These are phyloP conservation scores for Rutidosis leptorrhynchoides DNA, from an alignment of 129 eudicot species.

Conservation along the genomic window DNA sequence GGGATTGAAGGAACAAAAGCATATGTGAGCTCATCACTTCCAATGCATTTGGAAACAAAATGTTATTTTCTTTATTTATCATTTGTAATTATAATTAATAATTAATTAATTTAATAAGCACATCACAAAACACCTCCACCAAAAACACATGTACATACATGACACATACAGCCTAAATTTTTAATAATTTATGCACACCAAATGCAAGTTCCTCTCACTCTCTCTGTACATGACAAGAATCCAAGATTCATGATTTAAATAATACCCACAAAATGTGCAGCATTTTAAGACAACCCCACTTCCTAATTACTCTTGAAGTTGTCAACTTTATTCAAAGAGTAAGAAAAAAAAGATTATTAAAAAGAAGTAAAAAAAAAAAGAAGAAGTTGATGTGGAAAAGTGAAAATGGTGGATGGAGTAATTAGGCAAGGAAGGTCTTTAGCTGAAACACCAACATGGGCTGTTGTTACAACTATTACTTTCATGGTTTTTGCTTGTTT, in stretches of 20 bases:
- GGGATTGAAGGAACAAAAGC: slow-evolving; percentile 26
- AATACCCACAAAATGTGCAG: slow-evolving; percentile 38
- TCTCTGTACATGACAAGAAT: slow-evolving; percentile 36
- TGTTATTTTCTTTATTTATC: slow-evolving; percentile 4
- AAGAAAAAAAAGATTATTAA: neutral
- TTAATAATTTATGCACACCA: slow-evolving; percentile 13
- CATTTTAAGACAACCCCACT: slow-evolving; percentile 31
- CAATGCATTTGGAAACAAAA: slow-evolving; percentile 45
- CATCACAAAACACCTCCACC: slow-evolving; percentile 15
- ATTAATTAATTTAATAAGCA: slow-evolving; percentile 15
- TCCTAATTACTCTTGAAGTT: slow-evolving; percentile 39
- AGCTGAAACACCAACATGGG: slow-evolving; percentile 98
- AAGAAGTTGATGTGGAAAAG: slow-evolving; percentile 10
- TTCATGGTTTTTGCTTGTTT: slow-evolving; percentile 84
- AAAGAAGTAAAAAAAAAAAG: neutral
- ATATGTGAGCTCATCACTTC: slow-evolving; percentile 32
- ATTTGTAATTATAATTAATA: no score
- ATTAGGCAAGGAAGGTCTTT: slow-evolving; percentile 78
- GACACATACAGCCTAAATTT: slow-evolving; percentile 20
- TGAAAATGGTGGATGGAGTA: slow-evolving; percentile 59
- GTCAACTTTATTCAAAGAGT: slow-evolving; percentile 18
- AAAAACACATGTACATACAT: neutral
- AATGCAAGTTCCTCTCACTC: slow-evolving; percentile 16
- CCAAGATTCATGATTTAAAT: slow-evolving; percentile 25
- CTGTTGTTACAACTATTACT: slow-evolving; percentile 88